These are phyloP conservation scores for Colletotrichum trifolii DNA, from an alignment of 2,329 filamentous ascomycete genomes.

Conservation along the genomic window DNA sequence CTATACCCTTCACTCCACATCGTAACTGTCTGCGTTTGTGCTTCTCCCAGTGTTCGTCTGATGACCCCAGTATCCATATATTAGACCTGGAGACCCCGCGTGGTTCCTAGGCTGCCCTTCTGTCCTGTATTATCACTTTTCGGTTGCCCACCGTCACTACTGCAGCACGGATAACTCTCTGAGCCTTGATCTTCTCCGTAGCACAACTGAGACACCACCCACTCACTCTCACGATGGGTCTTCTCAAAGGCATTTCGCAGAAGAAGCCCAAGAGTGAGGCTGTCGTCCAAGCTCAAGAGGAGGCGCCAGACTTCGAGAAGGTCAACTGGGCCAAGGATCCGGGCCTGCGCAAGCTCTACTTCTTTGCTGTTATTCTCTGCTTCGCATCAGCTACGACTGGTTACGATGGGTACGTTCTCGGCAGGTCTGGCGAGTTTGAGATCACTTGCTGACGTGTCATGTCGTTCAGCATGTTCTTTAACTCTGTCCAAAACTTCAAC, in stretches of 20 bases:
- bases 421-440: neutral
- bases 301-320: slow-evolving; percentile 61
- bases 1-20: slow-evolving; percentile 16
- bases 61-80: slow-evolving; percentile 32
- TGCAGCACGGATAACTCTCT: slow-evolving; percentile 17
- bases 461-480: slow-evolving; percentile 54
- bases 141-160: slow-evolving; percentile 16
- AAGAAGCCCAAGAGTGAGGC: slow-evolving; percentile 33
- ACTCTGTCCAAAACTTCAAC: slow-evolving; percentile 55
- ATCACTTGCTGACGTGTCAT: slow-evolving; percentile 21
- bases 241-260: slow-evolving; percentile 30
- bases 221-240: slow-evolving; percentile 26
- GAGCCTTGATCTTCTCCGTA: slow-evolving; percentile 20
- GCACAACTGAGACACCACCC: slow-evolving; percentile 15
- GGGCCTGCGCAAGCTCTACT: slow-evolving; percentile 67
- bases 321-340: slow-evolving; percentile 66
- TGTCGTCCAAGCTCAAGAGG: slow-evolving; percentile 50
- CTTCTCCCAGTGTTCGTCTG: slow-evolving; percentile 21
- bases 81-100: slow-evolving; percentile 31
- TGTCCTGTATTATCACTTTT: slow-evolving; percentile 7
- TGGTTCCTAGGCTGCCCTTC: neutral
- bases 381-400: slow-evolving; percentile 67
- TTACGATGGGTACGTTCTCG: slow-evolving; percentile 61
- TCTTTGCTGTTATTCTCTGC: slow-evolving; percentile 61
- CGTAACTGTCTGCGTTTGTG: slow-evolving; percentile 5